Evolutionary conservation across 2,329 filamentous ascomycete genomes (phyloP).

Genomic region (Paecilomyces dactylethromorphus): DNA sequence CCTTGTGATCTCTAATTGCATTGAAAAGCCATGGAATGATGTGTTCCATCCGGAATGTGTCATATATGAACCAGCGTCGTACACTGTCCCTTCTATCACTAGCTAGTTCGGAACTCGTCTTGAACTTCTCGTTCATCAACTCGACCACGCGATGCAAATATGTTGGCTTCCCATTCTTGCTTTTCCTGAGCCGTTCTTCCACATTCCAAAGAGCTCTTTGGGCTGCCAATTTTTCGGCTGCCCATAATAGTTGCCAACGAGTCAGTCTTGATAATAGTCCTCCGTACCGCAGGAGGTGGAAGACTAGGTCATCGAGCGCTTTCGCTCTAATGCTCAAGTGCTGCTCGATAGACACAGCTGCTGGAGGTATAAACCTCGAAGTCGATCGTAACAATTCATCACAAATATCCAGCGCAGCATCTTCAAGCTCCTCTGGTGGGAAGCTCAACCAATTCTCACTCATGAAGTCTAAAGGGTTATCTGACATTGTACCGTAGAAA

Average conservation of each 20-base stretch:
- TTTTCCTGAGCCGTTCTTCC: conserved; percentile 63
- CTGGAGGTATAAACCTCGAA: conserved; percentile 65
- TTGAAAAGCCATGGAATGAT: conserved; percentile 75
- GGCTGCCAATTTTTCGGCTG: conserved; percentile 84
- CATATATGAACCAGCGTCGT: conserved; percentile 79
- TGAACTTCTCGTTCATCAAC: conserved; percentile 69
- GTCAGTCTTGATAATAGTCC: conserved; percentile 59
- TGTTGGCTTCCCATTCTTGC: conserved; percentile 56
- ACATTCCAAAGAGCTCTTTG: conserved; percentile 72
- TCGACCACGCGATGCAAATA: conserved; percentile 69
- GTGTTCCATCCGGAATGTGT: conserved; percentile 64
- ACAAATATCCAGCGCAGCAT: conserved; percentile 73
- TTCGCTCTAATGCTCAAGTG: conserved; percentile 68
- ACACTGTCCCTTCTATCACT: conserved; percentile 70
- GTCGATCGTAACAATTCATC: conserved; percentile 72
- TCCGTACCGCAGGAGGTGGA: conserved; percentile 59
- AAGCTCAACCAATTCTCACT: conserved; percentile 62
- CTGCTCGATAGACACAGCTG: conserved; percentile 70
- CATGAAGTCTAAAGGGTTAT: conserved; percentile 83
- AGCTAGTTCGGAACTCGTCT: conserved; percentile 58
- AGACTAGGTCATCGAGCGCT: conserved; percentile 68
- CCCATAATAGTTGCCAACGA: conserved; percentile 76
- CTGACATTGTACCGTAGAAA: conserved; percentile 75
- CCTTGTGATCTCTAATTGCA: conserved; percentile 66
- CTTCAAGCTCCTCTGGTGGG: conserved; percentile 61